Percentiles rank a stretch among this genome's conserved stretches.
phyloP scores from a whole-genome alignment of 2,329 filamentous ascomycete genomes.

The Helotiales sp. region DNA sequence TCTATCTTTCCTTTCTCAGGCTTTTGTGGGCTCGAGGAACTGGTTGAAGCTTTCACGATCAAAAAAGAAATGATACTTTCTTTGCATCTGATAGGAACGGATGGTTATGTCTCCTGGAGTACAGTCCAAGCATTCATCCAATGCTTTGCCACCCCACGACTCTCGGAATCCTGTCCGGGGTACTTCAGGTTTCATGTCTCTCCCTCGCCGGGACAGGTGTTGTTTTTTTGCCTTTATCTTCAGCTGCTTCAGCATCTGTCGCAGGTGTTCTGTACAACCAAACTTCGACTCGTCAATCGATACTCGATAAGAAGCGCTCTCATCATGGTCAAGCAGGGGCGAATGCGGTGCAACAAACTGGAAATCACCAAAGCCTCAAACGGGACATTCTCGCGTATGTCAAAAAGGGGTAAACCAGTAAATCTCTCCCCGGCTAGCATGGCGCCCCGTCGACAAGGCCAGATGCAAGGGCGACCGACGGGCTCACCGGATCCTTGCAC shows the following conservation, averaged over 20 bases:
- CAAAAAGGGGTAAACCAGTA: conserved; percentile 2
- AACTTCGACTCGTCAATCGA: not conserved
- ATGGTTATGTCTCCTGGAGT: not conserved
- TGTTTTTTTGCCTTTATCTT: not conserved
- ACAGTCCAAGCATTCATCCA: conserved; percentile 6
- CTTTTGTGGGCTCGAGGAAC: not conserved
- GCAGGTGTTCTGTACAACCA: not conserved
- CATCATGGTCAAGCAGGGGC: not conserved
- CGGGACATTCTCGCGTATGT: conserved; percentile 3
- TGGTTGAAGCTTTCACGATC: not conserved
- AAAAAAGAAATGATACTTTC: no score
- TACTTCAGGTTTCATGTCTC: conserved; percentile 8
- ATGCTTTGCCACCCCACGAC: conserved; percentile 4
- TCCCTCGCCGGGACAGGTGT: not conserved
- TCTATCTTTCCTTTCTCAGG: not conserved
- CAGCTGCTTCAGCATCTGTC: conserved; percentile 2
- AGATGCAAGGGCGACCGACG: not conserved
- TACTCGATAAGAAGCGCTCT: not conserved
- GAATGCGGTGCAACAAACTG: not conserved
- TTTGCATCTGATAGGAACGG: conserved; percentile 4
- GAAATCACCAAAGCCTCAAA: not conserved
- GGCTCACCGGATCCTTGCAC: not conserved
- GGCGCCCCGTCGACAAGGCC: not conserved
- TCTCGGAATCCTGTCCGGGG: no score
- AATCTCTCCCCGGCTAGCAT: not conserved